Evolutionary conservation across 176 grass and related monocot species (phyloP), one percentile per base, ranked within the genome.

Genomic region (Otatea glauca): DNA sequence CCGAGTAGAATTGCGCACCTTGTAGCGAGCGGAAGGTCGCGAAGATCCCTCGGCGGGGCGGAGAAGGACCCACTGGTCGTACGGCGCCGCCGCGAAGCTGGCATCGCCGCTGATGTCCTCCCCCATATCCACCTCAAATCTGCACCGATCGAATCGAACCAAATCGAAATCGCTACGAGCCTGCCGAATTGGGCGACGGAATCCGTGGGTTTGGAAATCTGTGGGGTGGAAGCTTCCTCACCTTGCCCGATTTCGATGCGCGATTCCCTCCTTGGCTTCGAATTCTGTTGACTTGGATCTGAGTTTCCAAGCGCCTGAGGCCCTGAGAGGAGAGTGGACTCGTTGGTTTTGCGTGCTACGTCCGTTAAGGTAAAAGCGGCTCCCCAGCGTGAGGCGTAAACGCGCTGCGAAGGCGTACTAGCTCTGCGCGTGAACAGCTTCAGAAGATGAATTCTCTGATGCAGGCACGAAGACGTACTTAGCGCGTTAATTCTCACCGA

Each of bases 21-120:
- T 87, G 61, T 90, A 90, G 11, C 89, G 89, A 8, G 88, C 79
- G 60, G 88, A 24, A 4, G 88, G 88, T 61, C 59, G 88, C 29
- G 80, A 0, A 13, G 88, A 87, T 0, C 74, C 84, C 20, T 55
- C 47, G 74, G 67, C 74, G 27, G 84, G 79, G 74, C 27, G n/a
- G 29, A 90, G 80, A 29, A 74, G 79, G 50, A 79, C 38, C 88
- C 88, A 90, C 41, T 83, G 74, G 84, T 90, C 68, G 80, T 87
- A 79, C 29, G 88, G 84, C 29, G 88, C 79, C 15, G 84, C 84
- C 17, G 84, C 88, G 74, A 90, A 84, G 56, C 25, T 10, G 73
- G 38, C 65, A 47, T 78, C 72, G 78, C 77, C 72, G 88, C 17
- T 59, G 65, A 72, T 60, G 79, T 39, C 73, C 58, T 82, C 84